Percentiles rank a stretch among this genome's conserved stretches.
Conservation (phyloP, 148 eudicot genomes). For the Chenopodium album region DNA sequence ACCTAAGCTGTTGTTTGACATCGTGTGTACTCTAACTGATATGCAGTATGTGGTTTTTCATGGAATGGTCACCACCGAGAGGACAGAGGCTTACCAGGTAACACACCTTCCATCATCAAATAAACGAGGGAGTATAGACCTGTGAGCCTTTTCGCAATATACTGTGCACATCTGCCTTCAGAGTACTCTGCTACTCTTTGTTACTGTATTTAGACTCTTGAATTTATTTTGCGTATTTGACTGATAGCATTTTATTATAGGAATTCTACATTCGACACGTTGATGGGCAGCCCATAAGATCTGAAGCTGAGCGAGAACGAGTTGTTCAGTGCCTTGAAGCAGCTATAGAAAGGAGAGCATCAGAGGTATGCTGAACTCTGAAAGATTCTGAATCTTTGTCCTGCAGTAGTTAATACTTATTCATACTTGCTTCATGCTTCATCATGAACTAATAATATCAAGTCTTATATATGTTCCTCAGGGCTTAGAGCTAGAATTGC, state of each 20-base stretch:
- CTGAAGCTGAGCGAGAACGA: slow-evolving; percentile 80
- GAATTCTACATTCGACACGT: slow-evolving; percentile 87
- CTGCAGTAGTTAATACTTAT: background rate
- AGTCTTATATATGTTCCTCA: slow-evolving; percentile 22
- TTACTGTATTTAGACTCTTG: background rate
- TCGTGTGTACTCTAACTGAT: slow-evolving; percentile 83
- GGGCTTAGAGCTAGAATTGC: slow-evolving; percentile 77
- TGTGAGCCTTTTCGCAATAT: background rate
- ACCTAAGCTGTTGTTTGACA: slow-evolving; percentile 87
- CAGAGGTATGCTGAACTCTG: slow-evolving; percentile 49
- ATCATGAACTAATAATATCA: background rate
- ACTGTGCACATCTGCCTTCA: background rate
- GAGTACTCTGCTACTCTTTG: background rate
- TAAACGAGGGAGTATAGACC: background rate
- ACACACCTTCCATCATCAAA: background rate
- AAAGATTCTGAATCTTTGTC: background rate
- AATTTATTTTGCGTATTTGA: background rate
- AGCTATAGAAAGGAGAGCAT: slow-evolving; percentile 76
- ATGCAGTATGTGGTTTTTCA: slow-evolving; percentile 92
- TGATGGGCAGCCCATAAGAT: slow-evolving; percentile 75
- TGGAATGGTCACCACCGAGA: slow-evolving; percentile 56
- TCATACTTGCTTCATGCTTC: background rate
- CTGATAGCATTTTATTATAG: slow-evolving; percentile 30
- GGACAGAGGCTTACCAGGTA: slow-evolving; percentile 75
- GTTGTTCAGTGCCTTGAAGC: slow-evolving; percentile 91